Evolutionary conservation across 441 rosid genomes (phyloP).

Genomic region (Gossypium schwendimanii): DNA sequence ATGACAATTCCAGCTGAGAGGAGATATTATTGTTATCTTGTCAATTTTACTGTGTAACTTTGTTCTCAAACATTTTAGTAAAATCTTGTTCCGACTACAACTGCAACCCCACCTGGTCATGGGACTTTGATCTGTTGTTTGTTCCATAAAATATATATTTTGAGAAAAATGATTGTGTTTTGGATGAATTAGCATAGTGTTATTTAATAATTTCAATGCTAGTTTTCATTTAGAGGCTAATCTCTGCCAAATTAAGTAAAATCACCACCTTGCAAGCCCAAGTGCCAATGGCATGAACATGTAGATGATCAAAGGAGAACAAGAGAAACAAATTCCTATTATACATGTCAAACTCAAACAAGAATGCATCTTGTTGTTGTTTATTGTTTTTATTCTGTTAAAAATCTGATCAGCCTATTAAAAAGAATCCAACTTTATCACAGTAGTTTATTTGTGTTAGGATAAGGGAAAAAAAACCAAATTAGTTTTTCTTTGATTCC

Average conservation of each 20-base stretch:
- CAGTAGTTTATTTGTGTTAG: not conserved
- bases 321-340: not conserved
- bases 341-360: not conserved
- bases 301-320: not conserved
- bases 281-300: too few relatives aligned
- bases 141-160: too few relatives aligned
- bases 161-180: too few relatives aligned
- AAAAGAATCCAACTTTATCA: not conserved
- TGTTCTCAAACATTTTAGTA: not conserved
- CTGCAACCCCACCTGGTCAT: too few relatives aligned
- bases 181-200: too few relatives aligned
- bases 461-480: not conserved
- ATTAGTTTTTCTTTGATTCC: conserved; percentile 16
- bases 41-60: not conserved
- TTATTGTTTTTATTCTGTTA: not conserved
- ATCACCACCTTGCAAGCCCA: too few relatives aligned
- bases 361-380: not conserved
- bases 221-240: too few relatives aligned
- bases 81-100: not conserved
- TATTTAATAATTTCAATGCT: too few relatives aligned
- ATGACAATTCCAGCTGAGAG: not conserved
- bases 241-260: too few relatives aligned
- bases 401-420: not conserved
- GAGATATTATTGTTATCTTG: not conserved
- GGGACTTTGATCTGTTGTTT: too few relatives aligned